Base-by-base conservation (phyloP, 1,139 yeast genomes). In the Taphrina deformans region DNA sequence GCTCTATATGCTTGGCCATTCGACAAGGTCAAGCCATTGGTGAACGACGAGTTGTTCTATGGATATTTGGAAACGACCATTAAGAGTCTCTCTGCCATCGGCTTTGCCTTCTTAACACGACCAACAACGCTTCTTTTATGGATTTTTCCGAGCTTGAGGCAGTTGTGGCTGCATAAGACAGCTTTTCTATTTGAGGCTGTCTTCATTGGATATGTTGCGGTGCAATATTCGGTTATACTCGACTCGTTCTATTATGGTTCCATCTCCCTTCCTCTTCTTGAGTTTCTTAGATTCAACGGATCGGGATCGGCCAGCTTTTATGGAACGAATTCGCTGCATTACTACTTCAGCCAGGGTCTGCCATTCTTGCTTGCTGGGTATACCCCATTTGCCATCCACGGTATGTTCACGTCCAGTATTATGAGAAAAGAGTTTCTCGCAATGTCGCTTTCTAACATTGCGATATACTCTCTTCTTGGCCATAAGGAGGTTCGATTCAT, bases 401-500 rank as follows among this genome's bases (percentile, higher is more conserved):
- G 86, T 0, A 67, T 80, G 38, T n/a, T 23, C 35, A 35, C 18
- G 21, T 14, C 46, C 12, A 16, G 21, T 5, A 7, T 27, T n/a
- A 67, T 69, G 14, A 67, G 69, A 16, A 71, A 73, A 1, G 67
- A 73, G 0, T 66, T 75, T 12, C 62, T 78, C 14, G 67, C 73
- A 1, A 75, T 81, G 0, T 70, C 80, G 0, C 52, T 79, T 0
- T 62, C 79, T 1, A 85, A 86, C 45, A 66, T 87, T 0, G 65
- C 76, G 0, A 77, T 80, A 0, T 90, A 88, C 70, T 88, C 97
- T 0, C 66, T 78, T 1, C 81, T 93, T 21, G 78, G 81, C 14
- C 99, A 95, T 75, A 95, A 95, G 74, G 99, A 95, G 73, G 88
- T 90, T 71, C 80, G 99, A 56, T 95, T 95, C 73, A 79, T 93